phyloP scores from a whole-genome alignment of 1,284 basidiomycete genomes.

The Gymnopus androsaceus region DNA sequence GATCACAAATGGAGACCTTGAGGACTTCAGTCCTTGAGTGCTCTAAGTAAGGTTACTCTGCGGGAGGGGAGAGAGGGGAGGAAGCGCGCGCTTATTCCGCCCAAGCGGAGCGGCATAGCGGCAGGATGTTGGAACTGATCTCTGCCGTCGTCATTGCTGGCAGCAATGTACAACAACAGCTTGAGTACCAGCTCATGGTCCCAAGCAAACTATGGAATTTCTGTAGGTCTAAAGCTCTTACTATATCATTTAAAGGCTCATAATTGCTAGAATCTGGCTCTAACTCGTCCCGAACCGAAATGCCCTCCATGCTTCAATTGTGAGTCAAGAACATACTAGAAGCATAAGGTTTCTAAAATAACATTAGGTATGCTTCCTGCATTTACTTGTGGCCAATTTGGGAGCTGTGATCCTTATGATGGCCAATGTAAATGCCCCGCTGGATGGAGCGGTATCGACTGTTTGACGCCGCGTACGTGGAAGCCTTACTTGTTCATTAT shows the following conservation, averaged over 20 bases:
- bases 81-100: not conserved
- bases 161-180: conserved; percentile 3
- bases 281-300: conserved; percentile 25
- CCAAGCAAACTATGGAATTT: not conserved
- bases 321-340: too few relatives aligned
- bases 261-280: not conserved
- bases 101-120: too few relatives aligned
- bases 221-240: not conserved
- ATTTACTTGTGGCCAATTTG: conserved; percentile 85
- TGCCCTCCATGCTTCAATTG: conserved; percentile 88
- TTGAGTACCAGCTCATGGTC: not conserved
- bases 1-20: too few relatives aligned
- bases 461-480: conserved; percentile 78
- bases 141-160: not conserved
- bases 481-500: not conserved
- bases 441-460: conserved; percentile 91
- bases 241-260: not conserved
- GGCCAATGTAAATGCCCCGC: conserved; percentile 90
- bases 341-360: too few relatives aligned
- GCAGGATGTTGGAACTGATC: too few relatives aligned
- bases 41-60: not conserved
- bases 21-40: too few relatives aligned
- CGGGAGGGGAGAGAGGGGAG: not conserved
- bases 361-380: conserved; percentile 37
- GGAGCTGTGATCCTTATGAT: conserved; percentile 83